Evolutionary conservation across 768 basidiomycete genomes (phyloP), one percentile per base, ranked within the genome.

Genomic region (Neoboletus magnificus): DNA sequence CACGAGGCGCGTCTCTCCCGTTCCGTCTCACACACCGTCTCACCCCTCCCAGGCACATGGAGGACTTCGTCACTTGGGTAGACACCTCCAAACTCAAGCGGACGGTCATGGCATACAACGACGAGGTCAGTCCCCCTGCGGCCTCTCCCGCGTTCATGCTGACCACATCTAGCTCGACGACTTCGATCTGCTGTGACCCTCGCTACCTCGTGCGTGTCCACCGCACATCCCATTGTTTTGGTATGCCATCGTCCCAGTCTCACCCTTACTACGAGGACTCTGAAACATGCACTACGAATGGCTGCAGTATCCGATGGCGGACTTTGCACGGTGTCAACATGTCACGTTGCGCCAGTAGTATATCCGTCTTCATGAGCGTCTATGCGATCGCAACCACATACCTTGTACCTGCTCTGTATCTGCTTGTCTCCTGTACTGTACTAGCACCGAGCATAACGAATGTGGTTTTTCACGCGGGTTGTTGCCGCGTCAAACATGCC

Each of bases 31-130:
- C 11, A 5, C 32, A 22, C 25, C 25, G 50, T 58, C 56, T 56
- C 46, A 60, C 23, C 36, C 45, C 32, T 22, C 27, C 23, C 55
- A 91, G 96, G 64, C 90, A 93, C 62, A 95, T 97, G 94, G 94
- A 98, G 68, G 97, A 99, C 79, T 99, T 95, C 73, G 93, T 98
- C 43, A 99, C 97, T 35, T 99, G 97, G 97, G 95, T 98, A 22
- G 95, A 98, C 68, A 93, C 93, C 25, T 95, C 92, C 62, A 96
- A 96, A 71, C 82, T 98, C 68, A 98, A 96, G 84, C 81, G 96
- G 52, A 94, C 92, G 0, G 85, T 98, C 73, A 88, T 94, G 89
- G 74, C 79, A 56, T 99, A 99, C 80, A 99, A 99, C 70, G 95
- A 97, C 75, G 88, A 97, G 84, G 91, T 91, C 50, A 33, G 77